phyloP scores from a whole-genome alignment of 495 filamentous ascomycete genomes.

The Hyaloscypha bicolor region DNA sequence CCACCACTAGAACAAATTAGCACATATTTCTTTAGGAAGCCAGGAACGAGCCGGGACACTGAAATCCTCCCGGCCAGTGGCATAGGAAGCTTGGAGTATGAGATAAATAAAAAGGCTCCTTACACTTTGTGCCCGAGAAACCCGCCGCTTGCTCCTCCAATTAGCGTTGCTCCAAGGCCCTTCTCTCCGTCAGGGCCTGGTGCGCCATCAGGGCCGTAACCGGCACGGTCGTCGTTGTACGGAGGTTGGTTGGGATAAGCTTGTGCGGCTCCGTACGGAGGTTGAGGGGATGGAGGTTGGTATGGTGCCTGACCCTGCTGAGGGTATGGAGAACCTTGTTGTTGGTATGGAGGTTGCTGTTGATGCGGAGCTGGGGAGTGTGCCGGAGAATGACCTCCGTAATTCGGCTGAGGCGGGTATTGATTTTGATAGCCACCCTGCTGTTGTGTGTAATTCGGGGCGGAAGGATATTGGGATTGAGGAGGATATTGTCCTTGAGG shows the following conservation, averaged over 20 bases:
- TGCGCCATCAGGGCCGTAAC: slow-evolving; percentile 9
- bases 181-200: slow-evolving; percentile 43
- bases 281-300: slow-evolving; percentile 7
- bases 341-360: slow-evolving; percentile 14
- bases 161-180: slow-evolving; percentile 55
- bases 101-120: no score
- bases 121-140: slow-evolving; percentile 48
- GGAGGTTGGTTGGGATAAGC: slow-evolving; percentile 33
- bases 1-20: slow-evolving; percentile 35
- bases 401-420: slow-evolving; percentile 34
- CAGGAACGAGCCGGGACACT: no score
- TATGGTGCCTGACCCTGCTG: neutral
- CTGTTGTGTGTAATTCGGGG: slow-evolving; percentile 25
- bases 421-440: slow-evolving; percentile 11
- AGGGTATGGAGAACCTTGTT: slow-evolving; percentile 12
- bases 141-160: slow-evolving; percentile 55
- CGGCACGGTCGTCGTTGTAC: slow-evolving; percentile 32
- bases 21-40: no score
- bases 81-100: no score
- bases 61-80: no score
- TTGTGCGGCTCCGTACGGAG: slow-evolving; percentile 2
- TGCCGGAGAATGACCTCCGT: slow-evolving; percentile 22
- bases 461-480: slow-evolving; percentile 28
- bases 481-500: slow-evolving; percentile 30
- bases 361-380: slow-evolving; percentile 28